Conservation (phyloP, 2,329 filamentous ascomycete species). For the Monilinia aucupariae region DNA sequence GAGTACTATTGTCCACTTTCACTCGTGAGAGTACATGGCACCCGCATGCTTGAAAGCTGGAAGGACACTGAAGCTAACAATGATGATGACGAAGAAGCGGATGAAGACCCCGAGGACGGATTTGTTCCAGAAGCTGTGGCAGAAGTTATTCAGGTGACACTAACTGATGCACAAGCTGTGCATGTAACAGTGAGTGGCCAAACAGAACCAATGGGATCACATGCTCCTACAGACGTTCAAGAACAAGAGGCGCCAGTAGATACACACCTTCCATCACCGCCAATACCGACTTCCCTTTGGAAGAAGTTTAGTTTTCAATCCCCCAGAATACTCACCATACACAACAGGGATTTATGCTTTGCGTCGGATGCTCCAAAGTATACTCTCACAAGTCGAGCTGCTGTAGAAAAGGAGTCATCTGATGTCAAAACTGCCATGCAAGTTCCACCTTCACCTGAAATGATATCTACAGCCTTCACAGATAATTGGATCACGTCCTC, state of each 20-base stretch:
- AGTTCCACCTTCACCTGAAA: conserved; percentile 12
- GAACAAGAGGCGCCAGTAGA: conserved; percentile 2
- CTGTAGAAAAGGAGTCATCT: neutral
- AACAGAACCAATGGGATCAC: conserved; percentile 8
- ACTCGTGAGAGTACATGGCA: conserved; percentile 85
- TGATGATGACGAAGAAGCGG: conserved; percentile 45
- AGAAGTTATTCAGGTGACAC: conserved; percentile 27
- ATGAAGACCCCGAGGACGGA: conserved; percentile 23
- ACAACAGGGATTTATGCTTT: conserved; percentile 4
- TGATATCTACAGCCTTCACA: conserved; percentile 12
- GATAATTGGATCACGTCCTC: conserved; percentile 11
- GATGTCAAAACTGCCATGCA: conserved; percentile 3
- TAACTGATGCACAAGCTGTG: conserved; percentile 20
- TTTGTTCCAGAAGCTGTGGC: conserved; percentile 36
- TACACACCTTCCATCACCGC: neutral
- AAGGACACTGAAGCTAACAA: conserved; percentile 72
- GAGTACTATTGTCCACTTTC: conserved; percentile 96
- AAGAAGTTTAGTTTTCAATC: neutral
- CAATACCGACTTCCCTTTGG: conserved; percentile 6
- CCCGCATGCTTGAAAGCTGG: conserved; percentile 87
- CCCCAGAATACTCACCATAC: neutral
- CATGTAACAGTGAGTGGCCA: neutral
- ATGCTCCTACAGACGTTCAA: neutral
- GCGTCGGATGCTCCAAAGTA: conserved; percentile 13
- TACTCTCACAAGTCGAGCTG: conserved; percentile 2